These are phyloP conservation scores for Magnusiomyces clavatus DNA, from an alignment of 1,139 yeast genomes.

Conservation along the genomic window DNA sequence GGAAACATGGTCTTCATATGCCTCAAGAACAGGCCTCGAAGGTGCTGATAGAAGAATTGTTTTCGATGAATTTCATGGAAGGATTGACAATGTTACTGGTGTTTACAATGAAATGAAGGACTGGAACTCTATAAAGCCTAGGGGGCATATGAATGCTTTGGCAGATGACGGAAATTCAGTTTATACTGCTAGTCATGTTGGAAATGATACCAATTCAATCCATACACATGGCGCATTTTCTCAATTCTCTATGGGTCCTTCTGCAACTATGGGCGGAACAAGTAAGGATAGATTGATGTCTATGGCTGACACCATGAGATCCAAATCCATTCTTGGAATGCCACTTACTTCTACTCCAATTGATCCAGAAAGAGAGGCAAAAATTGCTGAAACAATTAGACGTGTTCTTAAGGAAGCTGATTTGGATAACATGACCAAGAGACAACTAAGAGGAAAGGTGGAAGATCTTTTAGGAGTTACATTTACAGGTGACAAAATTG, in stretches of 20 bases:
- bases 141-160: constrained; percentile 13
- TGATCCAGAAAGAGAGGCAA: constrained; percentile 21
- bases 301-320: background rate
- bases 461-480: constrained; percentile 32
- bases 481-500: constrained; percentile 27
- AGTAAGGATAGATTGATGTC: background rate
- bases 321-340: background rate
- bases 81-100: constrained; percentile 11
- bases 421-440: constrained; percentile 32
- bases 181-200: background rate
- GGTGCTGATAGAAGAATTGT: constrained; percentile 31
- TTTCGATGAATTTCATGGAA: constrained; percentile 13
- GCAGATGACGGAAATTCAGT: constrained; percentile 2
- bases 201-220: too few species aligned
- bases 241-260: constrained; percentile 2
- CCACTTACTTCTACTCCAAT: constrained; percentile 4
- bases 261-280: background rate
- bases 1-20: constrained; percentile 33
- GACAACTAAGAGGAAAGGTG: constrained; percentile 32
- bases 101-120: constrained; percentile 13
- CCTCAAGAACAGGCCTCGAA: constrained; percentile 29
- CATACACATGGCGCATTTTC: constrained; percentile 1
- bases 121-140: constrained; percentile 9
- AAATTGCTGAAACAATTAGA: constrained; percentile 23
- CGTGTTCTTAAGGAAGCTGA: constrained; percentile 30